These are phyloP conservation scores for Postia placenta DNA, from an alignment of 768 basidiomycete genomes.

Conservation along the genomic window DNA sequence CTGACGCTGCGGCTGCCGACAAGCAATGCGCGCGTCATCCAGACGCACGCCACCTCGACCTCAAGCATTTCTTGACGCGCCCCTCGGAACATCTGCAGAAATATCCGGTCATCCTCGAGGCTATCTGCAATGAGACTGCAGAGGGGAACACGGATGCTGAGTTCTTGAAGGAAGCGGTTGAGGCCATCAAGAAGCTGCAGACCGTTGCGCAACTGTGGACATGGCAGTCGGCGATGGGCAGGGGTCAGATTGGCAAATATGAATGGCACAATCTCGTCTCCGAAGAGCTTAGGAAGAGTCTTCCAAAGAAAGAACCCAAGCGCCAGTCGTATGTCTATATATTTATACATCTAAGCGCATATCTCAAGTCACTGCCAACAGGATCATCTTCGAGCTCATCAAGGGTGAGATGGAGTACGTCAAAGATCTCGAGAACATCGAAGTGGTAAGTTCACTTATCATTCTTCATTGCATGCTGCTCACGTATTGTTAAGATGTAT, in stretches of 20 bases:
- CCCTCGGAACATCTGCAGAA: slow-evolving; percentile 80
- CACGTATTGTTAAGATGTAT: slow-evolving; percentile 56
- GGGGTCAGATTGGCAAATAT: slow-evolving; percentile 72
- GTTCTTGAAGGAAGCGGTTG: slow-evolving; percentile 77
- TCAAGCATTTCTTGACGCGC: slow-evolving; percentile 74
- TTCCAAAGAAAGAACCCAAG: slow-evolving; percentile 73
- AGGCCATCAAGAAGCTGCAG: slow-evolving; percentile 78
- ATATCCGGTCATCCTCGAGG: slow-evolving; percentile 81
- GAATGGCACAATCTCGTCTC: slow-evolving; percentile 90
- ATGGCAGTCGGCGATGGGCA: slow-evolving; percentile 87
- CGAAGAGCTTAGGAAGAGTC: slow-evolving; percentile 49
- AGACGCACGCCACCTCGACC: slow-evolving; percentile 55
- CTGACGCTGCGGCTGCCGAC: slow-evolving; percentile 9
- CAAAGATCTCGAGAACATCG: slow-evolving; percentile 83
- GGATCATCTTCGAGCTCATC: slow-evolving; percentile 91
- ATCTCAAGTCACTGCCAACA: too few species aligned
- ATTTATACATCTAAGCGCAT: too few species aligned
- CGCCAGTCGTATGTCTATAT: slow-evolving; percentile 66
- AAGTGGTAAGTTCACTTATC: slow-evolving; percentile 43
- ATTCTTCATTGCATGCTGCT: neutral
- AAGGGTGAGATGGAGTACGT: slow-evolving; percentile 96
- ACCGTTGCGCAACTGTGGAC: slow-evolving; percentile 77
- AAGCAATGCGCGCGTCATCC: slow-evolving; percentile 48
- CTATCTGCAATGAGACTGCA: slow-evolving; percentile 78
- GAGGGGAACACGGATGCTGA: slow-evolving; percentile 78